Percentiles rank a stretch among this genome's conserved stretches.
Conservation (phyloP, 148 eudicot species). For the Cornus suecica region DNA sequence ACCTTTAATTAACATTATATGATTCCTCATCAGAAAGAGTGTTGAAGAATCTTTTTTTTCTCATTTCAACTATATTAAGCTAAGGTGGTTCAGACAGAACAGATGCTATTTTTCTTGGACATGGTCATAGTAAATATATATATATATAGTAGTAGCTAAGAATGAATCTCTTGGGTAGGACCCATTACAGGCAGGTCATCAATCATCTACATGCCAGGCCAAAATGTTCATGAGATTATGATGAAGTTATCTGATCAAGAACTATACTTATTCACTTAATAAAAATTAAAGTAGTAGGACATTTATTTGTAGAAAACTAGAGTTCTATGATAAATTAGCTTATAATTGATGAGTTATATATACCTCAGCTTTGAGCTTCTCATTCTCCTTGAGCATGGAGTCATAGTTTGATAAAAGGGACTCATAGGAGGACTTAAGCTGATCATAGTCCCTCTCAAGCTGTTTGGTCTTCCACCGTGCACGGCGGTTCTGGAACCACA, state of each 20-base stretch:
- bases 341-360: neutral
- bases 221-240: neutral
- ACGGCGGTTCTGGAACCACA: conserved; percentile 89
- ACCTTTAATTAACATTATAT: too few relatives aligned
- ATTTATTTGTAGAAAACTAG: neutral
- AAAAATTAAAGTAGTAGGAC: neutral
- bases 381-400: conserved; percentile 44
- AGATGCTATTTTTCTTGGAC: neutral
- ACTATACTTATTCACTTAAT: neutral
- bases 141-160: neutral
- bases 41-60: too few relatives aligned
- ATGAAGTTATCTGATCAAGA: neutral
- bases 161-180: neutral
- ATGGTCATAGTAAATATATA: too few relatives aligned
- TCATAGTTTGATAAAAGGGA: conserved; percentile 48
- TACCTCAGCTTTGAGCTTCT: conserved; percentile 74
- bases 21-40: too few relatives aligned
- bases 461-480: conserved; percentile 80
- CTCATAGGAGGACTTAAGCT: conserved; percentile 61
- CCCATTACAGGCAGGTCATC: conserved; percentile 2
- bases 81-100: neutral
- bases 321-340: neutral
- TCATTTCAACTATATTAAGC: neutral
- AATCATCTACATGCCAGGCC: conserved; percentile 1
- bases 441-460: conserved; percentile 71